Evolutionary conservation across 2,329 filamentous ascomycete species (phyloP).

Genomic region (Clonostachys rhizophaga): DNA sequence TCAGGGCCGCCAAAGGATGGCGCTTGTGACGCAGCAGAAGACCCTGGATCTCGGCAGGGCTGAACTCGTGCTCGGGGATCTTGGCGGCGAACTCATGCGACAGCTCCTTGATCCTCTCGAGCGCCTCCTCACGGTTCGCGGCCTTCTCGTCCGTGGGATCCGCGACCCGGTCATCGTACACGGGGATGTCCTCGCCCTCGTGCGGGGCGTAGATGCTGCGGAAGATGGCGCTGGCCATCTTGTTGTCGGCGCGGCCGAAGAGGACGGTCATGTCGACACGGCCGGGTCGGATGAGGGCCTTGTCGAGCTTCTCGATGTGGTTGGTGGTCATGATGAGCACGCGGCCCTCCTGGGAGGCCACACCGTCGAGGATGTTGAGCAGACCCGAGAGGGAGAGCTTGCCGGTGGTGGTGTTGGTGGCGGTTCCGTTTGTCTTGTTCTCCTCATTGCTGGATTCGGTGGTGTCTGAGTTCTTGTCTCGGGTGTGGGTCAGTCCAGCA

Average conservation of each 20-base stretch:
- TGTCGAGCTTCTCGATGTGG: slow-evolving; percentile 56
- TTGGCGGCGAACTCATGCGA: slow-evolving; percentile 41
- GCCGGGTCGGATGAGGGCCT: slow-evolving; percentile 57
- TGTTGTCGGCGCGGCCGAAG: slow-evolving; percentile 48
- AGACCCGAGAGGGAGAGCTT: slow-evolving; percentile 69
- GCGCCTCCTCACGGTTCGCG: slow-evolving; percentile 18
- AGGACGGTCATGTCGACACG: slow-evolving; percentile 56
- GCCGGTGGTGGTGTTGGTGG: not conserved
- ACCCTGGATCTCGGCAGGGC: slow-evolving; percentile 57
- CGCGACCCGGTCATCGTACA: not conserved
- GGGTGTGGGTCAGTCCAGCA: slow-evolving; percentile 62
- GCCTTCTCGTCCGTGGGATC: slow-evolving; percentile 14
- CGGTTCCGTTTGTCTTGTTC: not conserved
- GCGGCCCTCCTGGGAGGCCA: slow-evolving; percentile 59
- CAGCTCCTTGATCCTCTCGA: slow-evolving; percentile 35
- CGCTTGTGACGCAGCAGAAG: slow-evolving; percentile 53
- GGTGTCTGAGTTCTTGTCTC: slow-evolving; percentile 24
- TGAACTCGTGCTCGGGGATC: slow-evolving; percentile 52
- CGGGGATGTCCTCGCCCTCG: slow-evolving; percentile 18
- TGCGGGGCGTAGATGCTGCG: slow-evolving; percentile 53
- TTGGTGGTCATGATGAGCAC: slow-evolving; percentile 65
- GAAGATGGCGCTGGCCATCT: slow-evolving; percentile 51
- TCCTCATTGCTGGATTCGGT: slow-evolving; percentile 5
- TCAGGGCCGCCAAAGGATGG: slow-evolving; percentile 41
- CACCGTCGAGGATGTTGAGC: slow-evolving; percentile 77